A percentile compares a stretch with the other conserved stretches of the same genome.
These are phyloP conservation scores for Auricularia heimuer DNA, from an alignment of 768 basidiomycete genomes.

Conservation along the genomic window DNA sequence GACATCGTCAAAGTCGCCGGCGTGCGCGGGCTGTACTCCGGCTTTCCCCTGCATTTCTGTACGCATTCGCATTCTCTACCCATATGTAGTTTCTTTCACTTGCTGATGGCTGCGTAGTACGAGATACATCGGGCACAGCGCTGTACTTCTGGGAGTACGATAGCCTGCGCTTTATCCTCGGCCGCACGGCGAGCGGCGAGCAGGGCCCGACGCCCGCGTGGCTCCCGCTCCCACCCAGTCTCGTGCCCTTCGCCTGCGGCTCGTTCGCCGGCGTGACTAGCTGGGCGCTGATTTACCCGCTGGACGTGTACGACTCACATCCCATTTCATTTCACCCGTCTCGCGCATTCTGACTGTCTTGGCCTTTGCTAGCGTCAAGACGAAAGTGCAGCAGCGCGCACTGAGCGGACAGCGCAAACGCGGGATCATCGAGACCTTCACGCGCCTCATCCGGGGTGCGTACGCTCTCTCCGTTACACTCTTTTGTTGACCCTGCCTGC, in stretches of 20 bases:
- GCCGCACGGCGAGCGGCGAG: slow-evolving; percentile 65
- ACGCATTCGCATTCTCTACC: slow-evolving; percentile 17
- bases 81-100: slow-evolving; percentile 1
- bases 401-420: slow-evolving; percentile 70
- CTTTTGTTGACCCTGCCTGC: slow-evolving; percentile 1
- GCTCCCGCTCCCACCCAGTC: slow-evolving; percentile 68
- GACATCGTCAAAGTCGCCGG: slow-evolving; percentile 62
- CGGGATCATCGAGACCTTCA: slow-evolving; percentile 61
- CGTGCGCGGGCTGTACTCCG: slow-evolving; percentile 62
- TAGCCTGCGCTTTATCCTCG: slow-evolving; percentile 77
- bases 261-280: slow-evolving; percentile 72
- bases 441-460: slow-evolving; percentile 71
- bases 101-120: slow-evolving; percentile 36
- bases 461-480: neutral
- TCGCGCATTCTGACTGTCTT: slow-evolving; percentile 8
- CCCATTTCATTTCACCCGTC: slow-evolving; percentile 6
- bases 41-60: slow-evolving; percentile 83
- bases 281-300: slow-evolving; percentile 84
- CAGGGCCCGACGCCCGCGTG: slow-evolving; percentile 76
- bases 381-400: slow-evolving; percentile 89
- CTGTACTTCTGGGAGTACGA: slow-evolving; percentile 94
- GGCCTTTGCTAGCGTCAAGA: slow-evolving; percentile 57
- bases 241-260: slow-evolving; percentile 87
- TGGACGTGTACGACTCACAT: slow-evolving; percentile 48
- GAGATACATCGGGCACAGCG: slow-evolving; percentile 83